These are phyloP conservation scores for Russula sp. DNA, from an alignment of 768 basidiomycete genomes.

Conservation along the genomic window DNA sequence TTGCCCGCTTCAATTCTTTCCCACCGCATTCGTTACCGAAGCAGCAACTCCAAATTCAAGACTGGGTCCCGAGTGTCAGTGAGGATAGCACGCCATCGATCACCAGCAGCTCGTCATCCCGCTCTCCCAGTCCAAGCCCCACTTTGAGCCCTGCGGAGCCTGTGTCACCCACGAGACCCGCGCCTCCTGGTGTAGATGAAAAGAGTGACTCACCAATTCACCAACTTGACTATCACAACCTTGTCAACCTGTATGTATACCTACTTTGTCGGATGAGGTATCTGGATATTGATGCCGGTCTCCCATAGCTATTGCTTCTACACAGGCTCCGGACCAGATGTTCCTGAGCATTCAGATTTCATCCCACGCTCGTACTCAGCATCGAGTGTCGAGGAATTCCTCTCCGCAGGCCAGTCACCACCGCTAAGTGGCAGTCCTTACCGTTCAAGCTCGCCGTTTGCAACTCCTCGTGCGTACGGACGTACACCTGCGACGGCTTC, in stretches of 20 bases:
- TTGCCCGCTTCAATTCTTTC: constrained; percentile 17
- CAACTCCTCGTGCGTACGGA: constrained; percentile 14
- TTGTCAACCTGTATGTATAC: constrained; percentile 53
- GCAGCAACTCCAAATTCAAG: neutral
- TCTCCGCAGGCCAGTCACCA: constrained; percentile 26
- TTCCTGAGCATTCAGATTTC: constrained; percentile 24
- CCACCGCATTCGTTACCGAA: constrained; percentile 13
- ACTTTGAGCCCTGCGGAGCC: constrained; percentile 6
- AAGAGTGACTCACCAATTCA: constrained; percentile 6
- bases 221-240: constrained; percentile 41
- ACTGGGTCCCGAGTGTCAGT: constrained; percentile 4
- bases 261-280: neutral
- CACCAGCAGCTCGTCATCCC: constrained; percentile 16
- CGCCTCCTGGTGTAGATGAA: neutral
- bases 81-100: constrained; percentile 19
- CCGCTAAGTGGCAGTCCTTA: constrained; percentile 5
- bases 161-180: neutral
- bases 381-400: constrained; percentile 47
- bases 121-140: constrained; percentile 17
- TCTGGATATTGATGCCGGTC: constrained; percentile 13
- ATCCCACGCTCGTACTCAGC: constrained; percentile 41
- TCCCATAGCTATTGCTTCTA: constrained; percentile 68
- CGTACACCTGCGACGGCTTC: constrained; percentile 3
- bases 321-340: constrained; percentile 42
- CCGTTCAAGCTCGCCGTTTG: constrained; percentile 4